phyloP scores from a whole-genome alignment of 441 rosid genomes.

The Euphorbia corollata region DNA sequence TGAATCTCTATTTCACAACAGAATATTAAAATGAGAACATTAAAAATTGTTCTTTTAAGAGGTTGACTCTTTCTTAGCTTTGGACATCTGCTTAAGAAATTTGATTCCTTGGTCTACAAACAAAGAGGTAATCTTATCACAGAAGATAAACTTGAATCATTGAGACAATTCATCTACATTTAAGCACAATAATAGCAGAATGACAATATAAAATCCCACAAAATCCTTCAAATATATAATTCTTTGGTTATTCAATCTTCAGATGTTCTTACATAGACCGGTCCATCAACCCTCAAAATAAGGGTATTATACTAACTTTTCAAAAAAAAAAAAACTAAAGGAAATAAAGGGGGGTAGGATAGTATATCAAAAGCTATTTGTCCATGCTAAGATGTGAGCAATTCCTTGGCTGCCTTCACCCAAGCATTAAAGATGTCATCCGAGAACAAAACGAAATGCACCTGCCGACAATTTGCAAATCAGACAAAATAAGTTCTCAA shows the following conservation, averaged over 20 bases:
- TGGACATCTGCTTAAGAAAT: neutral
- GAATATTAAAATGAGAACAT: neutral
- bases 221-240: neutral
- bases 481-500: neutral
- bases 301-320: too few species aligned
- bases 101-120: neutral
- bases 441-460: slow-evolving; percentile 62
- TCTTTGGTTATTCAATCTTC: neutral
- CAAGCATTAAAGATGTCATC: slow-evolving; percentile 51
- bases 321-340: too few species aligned
- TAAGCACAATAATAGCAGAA: too few species aligned
- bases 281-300: neutral
- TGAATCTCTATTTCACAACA: neutral
- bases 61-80: neutral
- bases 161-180: neutral
- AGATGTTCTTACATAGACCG: neutral
- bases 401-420: slow-evolving; percentile 62
- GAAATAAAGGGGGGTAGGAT: neutral
- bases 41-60: neutral
- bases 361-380: neutral
- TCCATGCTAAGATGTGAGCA: slow-evolving; percentile 32
- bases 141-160: neutral
- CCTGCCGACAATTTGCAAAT: slow-evolving; percentile 32
- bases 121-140: neutral
- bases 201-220: neutral